phyloP scores from a whole-genome alignment of 1,284 basidiomycete genomes.

The Fomes fomentarius region DNA sequence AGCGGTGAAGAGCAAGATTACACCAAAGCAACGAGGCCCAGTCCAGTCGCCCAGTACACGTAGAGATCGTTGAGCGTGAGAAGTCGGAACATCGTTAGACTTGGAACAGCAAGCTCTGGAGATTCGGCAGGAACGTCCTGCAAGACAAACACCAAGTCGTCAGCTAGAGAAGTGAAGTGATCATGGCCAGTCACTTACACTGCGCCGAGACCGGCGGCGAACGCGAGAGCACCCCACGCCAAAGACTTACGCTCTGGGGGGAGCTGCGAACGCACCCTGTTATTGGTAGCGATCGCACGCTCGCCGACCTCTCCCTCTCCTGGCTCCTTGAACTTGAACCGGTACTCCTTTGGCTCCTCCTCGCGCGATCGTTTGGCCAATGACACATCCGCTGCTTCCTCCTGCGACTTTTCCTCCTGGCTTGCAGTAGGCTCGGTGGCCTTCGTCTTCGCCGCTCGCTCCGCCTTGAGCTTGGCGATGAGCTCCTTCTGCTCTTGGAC shows the following conservation, averaged over 20 bases:
- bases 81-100: conserved; percentile 3
- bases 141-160: neutral
- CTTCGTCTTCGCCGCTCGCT: conserved; percentile 40
- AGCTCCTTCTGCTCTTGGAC: conserved; percentile 72
- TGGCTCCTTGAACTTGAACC: conserved; percentile 64
- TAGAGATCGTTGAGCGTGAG: conserved; percentile 4
- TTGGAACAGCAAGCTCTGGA: conserved; percentile 24
- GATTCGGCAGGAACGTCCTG: conserved; percentile 35
- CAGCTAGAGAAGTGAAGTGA: neutral
- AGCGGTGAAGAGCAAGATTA: neutral
- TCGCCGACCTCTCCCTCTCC: conserved; percentile 52
- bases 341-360: conserved; percentile 50
- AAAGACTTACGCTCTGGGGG: conserved; percentile 65
- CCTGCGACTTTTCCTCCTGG: conserved; percentile 28
- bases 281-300: conserved; percentile 67
- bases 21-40: conserved; percentile 8
- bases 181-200: conserved; percentile 51
- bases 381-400: conserved; percentile 17
- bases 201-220: conserved; percentile 72
- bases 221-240: conserved; percentile 76
- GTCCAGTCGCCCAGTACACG: conserved; percentile 11
- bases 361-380: conserved; percentile 54
- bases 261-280: conserved; percentile 54
- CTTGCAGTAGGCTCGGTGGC: conserved; percentile 17
- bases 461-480: conserved; percentile 65